phyloP scores from a whole-genome alignment of 176 grass and related monocot genomes.

The Leersia perrieri region DNA sequence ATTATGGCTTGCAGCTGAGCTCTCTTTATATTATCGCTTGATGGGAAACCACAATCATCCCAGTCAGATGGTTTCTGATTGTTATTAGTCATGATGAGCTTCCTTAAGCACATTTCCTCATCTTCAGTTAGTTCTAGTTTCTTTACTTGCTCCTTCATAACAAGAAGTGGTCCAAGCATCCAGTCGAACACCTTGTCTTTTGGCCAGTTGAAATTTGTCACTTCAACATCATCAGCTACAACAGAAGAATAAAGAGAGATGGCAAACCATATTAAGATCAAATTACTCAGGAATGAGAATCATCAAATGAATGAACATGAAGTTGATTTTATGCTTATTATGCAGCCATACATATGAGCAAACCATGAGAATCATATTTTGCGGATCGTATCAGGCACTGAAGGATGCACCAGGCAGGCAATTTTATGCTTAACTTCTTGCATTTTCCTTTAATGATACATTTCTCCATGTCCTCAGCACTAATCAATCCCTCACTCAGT shows the following conservation, averaged over 20 bases:
- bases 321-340: background rate
- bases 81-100: conserved; percentile 62
- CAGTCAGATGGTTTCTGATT: conserved; percentile 73
- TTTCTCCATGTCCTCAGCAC: conserved; percentile 60
- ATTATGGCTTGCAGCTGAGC: conserved; percentile 78
- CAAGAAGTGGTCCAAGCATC: conserved; percentile 72
- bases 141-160: conserved; percentile 79
- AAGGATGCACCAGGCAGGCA: conserved; percentile 83
- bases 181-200: conserved; percentile 75
- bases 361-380: conserved; percentile 45
- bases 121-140: conserved; percentile 61
- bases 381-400: conserved; percentile 82
- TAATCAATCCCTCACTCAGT: conserved; percentile 66
- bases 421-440: conserved; percentile 66
- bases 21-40: conserved; percentile 58
- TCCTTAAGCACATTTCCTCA: conserved; percentile 63
- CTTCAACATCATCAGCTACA: conserved; percentile 76
- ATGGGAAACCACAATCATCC: conserved; percentile 57
- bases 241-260: background rate
- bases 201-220: conserved; percentile 80
- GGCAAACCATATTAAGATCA: background rate
- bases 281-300: background rate
- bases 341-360: conserved; percentile 70
- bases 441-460: conserved; percentile 63
- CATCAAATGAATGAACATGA: background rate